Conservation (phyloP, 352 stramenopile species). For the Phytophthora meadii region DNA sequence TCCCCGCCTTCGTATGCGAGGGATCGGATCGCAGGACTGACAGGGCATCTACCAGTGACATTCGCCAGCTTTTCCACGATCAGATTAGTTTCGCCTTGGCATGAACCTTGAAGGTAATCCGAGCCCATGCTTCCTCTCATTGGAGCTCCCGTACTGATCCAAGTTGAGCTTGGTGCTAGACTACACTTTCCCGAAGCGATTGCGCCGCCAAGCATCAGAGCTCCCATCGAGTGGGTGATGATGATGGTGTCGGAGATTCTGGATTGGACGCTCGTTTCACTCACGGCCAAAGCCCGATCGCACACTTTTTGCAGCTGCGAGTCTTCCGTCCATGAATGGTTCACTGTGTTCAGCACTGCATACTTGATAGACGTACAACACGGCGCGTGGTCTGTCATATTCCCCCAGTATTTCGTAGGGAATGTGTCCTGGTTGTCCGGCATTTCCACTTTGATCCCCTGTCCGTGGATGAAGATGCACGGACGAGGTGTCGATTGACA, state of each 20-base stretch:
- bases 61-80: conserved; percentile 28
- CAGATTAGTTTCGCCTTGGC: conserved; percentile 23
- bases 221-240: conserved; percentile 43
- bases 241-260: conserved; percentile 32
- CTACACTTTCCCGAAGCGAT: conserved; percentile 16
- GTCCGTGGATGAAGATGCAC: conserved; percentile 25
- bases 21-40: conserved; percentile 23
- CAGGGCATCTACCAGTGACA: conserved; percentile 20
- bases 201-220: conserved; percentile 5
- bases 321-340: conserved; percentile 33
- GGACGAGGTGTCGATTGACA: conserved; percentile 16
- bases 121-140: conserved; percentile 46
- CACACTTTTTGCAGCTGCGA: conserved; percentile 31
- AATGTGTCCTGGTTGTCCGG: conserved; percentile 21
- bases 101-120: conserved; percentile 37
- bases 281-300: conserved; percentile 6
- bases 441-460: conserved; percentile 11
- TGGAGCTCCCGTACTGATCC: conserved; percentile 32
- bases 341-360: conserved; percentile 35
- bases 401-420: conserved; percentile 28
- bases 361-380: conserved; percentile 36
- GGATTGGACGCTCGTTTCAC: conserved; percentile 2
- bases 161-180: conserved; percentile 24
- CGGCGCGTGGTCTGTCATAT: conserved; percentile 31
- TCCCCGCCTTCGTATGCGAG: conserved; percentile 37